Evolutionary conservation across 495 filamentous ascomycete species (phyloP).

Genomic region (Neurospora intermedia): DNA sequence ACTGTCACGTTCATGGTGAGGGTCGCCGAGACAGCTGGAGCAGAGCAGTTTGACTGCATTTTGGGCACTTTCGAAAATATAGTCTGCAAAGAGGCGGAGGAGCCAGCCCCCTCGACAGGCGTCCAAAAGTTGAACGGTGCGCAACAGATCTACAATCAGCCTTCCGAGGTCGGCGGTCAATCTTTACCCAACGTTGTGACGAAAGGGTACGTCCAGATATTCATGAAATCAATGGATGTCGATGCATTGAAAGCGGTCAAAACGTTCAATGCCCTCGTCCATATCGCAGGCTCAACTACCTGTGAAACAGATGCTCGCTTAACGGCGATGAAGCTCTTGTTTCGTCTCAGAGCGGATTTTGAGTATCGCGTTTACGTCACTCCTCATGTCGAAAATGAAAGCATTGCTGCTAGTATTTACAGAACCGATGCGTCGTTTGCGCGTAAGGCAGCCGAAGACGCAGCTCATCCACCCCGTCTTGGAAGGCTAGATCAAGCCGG

Average conservation of each 20-base stretch:
- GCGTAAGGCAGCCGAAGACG: conserved; percentile 40
- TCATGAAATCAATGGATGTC: conserved; percentile 47
- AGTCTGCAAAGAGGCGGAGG: conserved; percentile 28
- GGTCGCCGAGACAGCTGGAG: conserved; percentile 37
- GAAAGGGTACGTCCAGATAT: conserved; percentile 46
- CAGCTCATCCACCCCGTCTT: conserved; percentile 27
- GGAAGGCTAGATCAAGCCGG: conserved; percentile 25
- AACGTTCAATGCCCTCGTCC: conserved; percentile 44
- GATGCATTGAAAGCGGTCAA: conserved; percentile 41
- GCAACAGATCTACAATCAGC: conserved; percentile 7
- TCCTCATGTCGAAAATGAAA: conserved; percentile 53
- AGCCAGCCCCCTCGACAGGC: conserved; percentile 23
- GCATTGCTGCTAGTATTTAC: conserved; percentile 58
- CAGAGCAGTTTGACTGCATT: conserved; percentile 41
- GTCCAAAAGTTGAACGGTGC: conserved; percentile 9
- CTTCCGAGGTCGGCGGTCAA: conserved; percentile 21
- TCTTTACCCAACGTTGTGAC: conserved; percentile 45
- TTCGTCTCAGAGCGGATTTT: conserved; percentile 73
- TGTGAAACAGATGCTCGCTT: conserved; percentile 60
- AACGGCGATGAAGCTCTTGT: conserved; percentile 72
- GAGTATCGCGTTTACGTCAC: conserved; percentile 60
- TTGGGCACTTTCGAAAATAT: conserved; percentile 36
- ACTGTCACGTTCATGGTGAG: conserved; percentile 38
- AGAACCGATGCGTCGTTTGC: conserved; percentile 49
- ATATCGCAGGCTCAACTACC: conserved; percentile 43